These are phyloP conservation scores for Populus hybrid DNA, from an alignment of 441 rosid genomes.

Conservation along the genomic window DNA sequence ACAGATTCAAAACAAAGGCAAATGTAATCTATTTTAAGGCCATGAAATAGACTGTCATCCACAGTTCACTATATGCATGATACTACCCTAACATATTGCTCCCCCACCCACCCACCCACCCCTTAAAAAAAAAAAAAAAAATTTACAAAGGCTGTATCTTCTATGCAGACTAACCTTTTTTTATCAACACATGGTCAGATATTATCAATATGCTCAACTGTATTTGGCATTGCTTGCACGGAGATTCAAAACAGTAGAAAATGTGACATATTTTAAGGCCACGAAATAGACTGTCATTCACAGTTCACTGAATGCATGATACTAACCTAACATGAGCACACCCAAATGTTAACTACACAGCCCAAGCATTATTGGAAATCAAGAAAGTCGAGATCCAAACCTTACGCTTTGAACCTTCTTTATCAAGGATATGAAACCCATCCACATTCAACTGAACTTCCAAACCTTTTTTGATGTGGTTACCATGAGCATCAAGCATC, in stretches of 20 bases:
- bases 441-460: constrained; percentile 35
- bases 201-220: not conserved
- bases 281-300: not conserved
- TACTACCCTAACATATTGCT: too few relatives aligned
- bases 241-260: not conserved
- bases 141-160: too few relatives aligned
- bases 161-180: too few relatives aligned
- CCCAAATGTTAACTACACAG: not conserved
- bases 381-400: constrained; percentile 25
- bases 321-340: not conserved
- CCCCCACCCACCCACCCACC: too few relatives aligned
- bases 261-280: not conserved
- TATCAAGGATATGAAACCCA: constrained; percentile 47
- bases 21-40: not conserved
- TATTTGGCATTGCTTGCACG: not conserved
- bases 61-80: not conserved
- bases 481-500: constrained; percentile 61
- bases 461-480: constrained; percentile 47
- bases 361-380: not conserved
- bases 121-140: too few relatives aligned
- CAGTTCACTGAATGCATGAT: not conserved
- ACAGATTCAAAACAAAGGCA: not conserved
- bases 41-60: not conserved
- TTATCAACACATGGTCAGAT: not conserved
- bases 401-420: constrained; percentile 36